A percentile compares a stretch with the other conserved stretches of the same genome.
Conservation (phyloP, 441 rosid species). For the Erodium moschatum region DNA sequence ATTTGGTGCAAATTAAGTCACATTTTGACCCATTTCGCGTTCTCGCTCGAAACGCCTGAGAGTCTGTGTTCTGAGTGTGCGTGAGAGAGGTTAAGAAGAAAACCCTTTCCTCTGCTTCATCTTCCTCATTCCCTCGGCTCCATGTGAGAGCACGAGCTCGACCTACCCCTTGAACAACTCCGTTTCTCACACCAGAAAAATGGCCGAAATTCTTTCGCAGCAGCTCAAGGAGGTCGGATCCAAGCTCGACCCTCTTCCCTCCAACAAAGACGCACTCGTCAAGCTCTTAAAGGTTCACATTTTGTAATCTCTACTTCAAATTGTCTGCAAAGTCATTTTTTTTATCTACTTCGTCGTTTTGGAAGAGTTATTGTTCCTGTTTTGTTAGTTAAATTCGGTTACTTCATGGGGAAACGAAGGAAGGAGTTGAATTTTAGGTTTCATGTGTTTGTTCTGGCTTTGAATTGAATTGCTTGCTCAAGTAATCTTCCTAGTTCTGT, state of each 20-base stretch:
- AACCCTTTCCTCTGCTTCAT: constrained; percentile 9
- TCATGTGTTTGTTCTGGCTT: neutral
- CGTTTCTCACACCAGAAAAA: constrained; percentile 21
- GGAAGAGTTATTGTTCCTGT: neutral
- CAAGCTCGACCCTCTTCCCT: constrained; percentile 65
- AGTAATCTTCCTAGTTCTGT: neutral
- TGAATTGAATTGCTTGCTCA: neutral
- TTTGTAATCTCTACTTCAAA: constrained; percentile 8
- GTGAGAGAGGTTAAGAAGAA: constrained; percentile 1
- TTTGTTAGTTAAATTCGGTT: constrained; percentile 13
- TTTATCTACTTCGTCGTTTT: neutral
- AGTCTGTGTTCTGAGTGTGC: constrained; percentile 8
- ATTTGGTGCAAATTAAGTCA: neutral
- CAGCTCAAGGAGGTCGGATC: constrained; percentile 86
- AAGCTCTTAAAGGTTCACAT: constrained; percentile 74
- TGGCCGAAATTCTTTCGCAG: constrained; percentile 60
- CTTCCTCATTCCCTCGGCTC: neutral
- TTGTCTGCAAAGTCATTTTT: constrained; percentile 1
- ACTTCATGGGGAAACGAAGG: constrained; percentile 12
- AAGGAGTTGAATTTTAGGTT: neutral
- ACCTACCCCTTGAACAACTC: constrained; percentile 5
- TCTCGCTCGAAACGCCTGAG: constrained; percentile 13
- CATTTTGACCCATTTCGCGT: constrained; percentile 12
- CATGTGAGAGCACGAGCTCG: constrained; percentile 9
- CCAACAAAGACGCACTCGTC: constrained; percentile 66